Evolutionary conservation across 306 rosid genomes (phyloP).

Genomic region (Spatholobus suberectus): DNA sequence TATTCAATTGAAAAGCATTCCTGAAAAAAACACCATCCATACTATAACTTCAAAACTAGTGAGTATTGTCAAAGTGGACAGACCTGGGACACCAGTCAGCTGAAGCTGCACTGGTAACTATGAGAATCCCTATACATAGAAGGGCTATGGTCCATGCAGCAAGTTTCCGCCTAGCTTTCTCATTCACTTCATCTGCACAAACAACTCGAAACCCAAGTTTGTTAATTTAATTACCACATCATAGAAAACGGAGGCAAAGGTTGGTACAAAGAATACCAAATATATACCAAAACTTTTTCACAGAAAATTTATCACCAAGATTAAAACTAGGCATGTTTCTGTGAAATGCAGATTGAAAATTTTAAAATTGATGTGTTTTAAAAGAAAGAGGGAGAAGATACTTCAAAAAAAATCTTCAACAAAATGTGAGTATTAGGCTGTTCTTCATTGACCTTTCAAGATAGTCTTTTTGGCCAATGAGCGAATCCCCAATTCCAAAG

Average conservation of each 20-base stretch:
- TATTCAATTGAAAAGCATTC: conserved; percentile 23
- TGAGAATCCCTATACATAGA: conserved; percentile 64
- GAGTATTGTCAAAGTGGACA: conserved; percentile 27
- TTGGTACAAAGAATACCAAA: background rate
- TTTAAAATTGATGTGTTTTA: background rate
- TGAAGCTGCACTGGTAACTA: conserved; percentile 65
- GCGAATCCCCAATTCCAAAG: background rate
- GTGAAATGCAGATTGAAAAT: background rate
- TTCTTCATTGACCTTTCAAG: conserved; percentile 22
- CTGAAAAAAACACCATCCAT: background rate
- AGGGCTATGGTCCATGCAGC: conserved; percentile 73
- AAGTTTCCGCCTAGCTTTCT: conserved; percentile 64
- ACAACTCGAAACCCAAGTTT: conserved; percentile 29
- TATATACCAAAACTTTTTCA: background rate
- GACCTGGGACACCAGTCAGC: conserved; percentile 64
- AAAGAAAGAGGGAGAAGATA: background rate
- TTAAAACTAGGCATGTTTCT: background rate
- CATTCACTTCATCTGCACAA: conserved; percentile 50
- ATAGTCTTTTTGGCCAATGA: conserved; percentile 1
- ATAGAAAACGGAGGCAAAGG: conserved; percentile 29
- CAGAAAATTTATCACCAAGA: background rate
- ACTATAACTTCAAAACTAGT: conserved; percentile 14
- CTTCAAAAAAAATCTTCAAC: background rate
- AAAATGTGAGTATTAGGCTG: background rate
- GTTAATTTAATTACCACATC: conserved; percentile 30